Evolutionary conservation across 148 eudicot species (phyloP), one percentile per base, ranked within the genome.

Genomic region (Bassia scoparia): DNA sequence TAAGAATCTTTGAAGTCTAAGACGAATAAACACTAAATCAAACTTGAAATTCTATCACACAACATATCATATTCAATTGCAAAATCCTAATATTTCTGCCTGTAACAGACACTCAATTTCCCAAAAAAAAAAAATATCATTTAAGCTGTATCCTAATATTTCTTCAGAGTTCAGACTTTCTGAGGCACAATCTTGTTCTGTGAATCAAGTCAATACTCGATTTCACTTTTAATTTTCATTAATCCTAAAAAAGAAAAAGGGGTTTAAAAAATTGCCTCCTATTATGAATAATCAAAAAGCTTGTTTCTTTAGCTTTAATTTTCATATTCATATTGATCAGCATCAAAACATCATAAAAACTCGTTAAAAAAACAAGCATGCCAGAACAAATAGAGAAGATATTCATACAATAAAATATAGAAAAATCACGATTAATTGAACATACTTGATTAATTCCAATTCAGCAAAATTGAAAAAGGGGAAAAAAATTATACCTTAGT

Each of bases 401-500:
- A 2, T 49, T 21, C 17, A 16, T 49, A 49, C 21, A 6, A 41
- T 4, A 8, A 23, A 54, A 27, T 37, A 9, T 26, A n/a, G 11
- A 46, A 7, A 49, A 31, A 62, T 64, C 34, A 13, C 10, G 26
- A 66, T 15, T 66, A 0, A 43, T 4, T 11, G 21, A 20, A 15
- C 50, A 5, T 4, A 1, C 5, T 7, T 34, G 20, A 6, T 7
- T 33, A 31, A 62, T 64, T 24, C 24, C 10, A 43, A 66, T 15
- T 66, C 2, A 43, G 14, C 5, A 34, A 20, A 15, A 70, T 10
- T 2, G 0, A 10, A 6, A 44, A 24, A 10, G 6, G 35, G 20
- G 31, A 24, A 53, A 33, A 55, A 17, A 21, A 41, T 29, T 30
- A 65, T 81, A 90, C 96, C 96, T 90, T 90, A 26, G 89, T 90